A percentile compares a stretch with the other conserved stretches of the same genome.
Evolutionary conservation across 306 rosid species (phyloP).

Genomic region (Sphenostylis stenocarpa): DNA sequence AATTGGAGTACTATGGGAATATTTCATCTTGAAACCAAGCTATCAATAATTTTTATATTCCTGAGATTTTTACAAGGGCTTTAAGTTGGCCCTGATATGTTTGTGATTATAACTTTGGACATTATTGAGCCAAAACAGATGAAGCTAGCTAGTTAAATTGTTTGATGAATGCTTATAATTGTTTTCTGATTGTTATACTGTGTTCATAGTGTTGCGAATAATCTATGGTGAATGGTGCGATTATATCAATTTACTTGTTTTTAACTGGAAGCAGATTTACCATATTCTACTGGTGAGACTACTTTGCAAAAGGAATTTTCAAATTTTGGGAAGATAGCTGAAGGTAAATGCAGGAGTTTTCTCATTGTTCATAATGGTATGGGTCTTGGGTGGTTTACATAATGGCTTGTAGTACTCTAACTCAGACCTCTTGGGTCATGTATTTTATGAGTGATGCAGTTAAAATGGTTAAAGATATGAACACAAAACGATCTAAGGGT

Average conservation of each 20-base stretch:
- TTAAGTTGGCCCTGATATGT: background rate
- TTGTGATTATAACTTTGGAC: background rate
- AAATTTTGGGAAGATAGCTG: slow-evolving; percentile 78
- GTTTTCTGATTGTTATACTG: background rate
- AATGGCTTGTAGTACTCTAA: background rate
- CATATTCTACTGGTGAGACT: slow-evolving; percentile 65
- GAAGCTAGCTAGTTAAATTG: background rate
- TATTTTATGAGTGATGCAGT: slow-evolving; percentile 45
- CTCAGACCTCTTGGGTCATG: background rate
- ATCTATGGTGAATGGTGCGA: background rate
- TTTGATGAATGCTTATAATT: background rate
- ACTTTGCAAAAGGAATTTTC: slow-evolving; percentile 70
- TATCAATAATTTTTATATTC: too few relatives aligned
- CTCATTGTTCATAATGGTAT: background rate
- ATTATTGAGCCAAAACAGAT: background rate
- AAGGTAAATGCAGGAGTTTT: slow-evolving; percentile 51
- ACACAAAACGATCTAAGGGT: slow-evolving; percentile 64
- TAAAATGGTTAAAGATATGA: slow-evolving; percentile 56
- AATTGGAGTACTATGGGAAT: too few relatives aligned
- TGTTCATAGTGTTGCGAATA: background rate
- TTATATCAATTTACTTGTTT: slow-evolving; percentile 15
- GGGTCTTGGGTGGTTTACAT: background rate
- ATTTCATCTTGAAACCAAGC: too few relatives aligned
- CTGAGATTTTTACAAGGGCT: background rate
- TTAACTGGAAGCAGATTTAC: slow-evolving; percentile 66